Conservation (phyloP, 129 eudicot genomes). For the Dittrichia graveolens region DNA sequence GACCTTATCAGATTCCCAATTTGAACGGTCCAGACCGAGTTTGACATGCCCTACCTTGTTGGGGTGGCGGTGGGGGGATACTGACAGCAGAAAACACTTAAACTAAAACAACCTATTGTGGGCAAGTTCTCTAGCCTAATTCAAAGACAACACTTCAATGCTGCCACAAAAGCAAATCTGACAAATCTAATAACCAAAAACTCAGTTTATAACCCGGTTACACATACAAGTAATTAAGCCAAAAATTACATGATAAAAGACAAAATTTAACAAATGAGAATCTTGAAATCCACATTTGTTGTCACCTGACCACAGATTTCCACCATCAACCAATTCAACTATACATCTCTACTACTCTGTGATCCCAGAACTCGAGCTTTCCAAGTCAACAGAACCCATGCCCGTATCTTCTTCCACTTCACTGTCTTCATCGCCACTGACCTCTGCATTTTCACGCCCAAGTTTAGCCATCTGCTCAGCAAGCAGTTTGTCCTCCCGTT, state of each 20-base stretch:
- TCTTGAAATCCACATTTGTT: constrained; percentile 16
- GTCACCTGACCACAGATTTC: constrained; percentile 19
- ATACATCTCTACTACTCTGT: constrained; percentile 38
- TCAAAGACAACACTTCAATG: not conserved
- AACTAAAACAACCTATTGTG: not conserved
- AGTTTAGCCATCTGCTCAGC: constrained; percentile 62
- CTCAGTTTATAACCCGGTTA: constrained; percentile 22
- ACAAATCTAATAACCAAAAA: constrained; percentile 5
- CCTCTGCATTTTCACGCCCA: constrained; percentile 53
- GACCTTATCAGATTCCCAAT: too few species aligned
- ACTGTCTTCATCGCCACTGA: constrained; percentile 66
- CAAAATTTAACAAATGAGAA: constrained; percentile 30
- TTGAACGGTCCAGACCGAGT: too few species aligned
- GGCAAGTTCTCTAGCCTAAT: not conserved
- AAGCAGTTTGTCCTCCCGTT: constrained; percentile 69
- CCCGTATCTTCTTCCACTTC: constrained; percentile 69
- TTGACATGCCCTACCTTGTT: too few species aligned
- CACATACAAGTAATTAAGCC: constrained; percentile 7
- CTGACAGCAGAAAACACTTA: not conserved
- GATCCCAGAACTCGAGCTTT: constrained; percentile 46
- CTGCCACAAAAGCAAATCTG: not conserved
- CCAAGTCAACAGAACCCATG: constrained; percentile 69
- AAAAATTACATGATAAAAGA: constrained; percentile 14
- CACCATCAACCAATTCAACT: constrained; percentile 7
- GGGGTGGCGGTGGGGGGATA: too few species aligned